These are phyloP conservation scores for Aspergillus phoenicis DNA, from an alignment of 2,329 filamentous ascomycete species.

Conservation along the genomic window DNA sequence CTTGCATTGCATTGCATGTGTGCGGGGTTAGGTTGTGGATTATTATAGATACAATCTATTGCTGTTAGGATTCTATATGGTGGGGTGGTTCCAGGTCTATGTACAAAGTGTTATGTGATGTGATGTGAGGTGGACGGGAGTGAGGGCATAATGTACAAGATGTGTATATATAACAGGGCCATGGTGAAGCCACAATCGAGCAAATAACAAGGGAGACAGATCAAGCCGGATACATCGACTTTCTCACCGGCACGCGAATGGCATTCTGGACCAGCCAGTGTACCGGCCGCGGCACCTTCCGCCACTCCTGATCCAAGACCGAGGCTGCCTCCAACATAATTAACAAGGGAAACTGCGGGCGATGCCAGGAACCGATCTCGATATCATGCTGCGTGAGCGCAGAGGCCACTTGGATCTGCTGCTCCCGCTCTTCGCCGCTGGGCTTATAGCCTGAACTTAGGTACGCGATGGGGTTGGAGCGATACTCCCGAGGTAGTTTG, in stretches of 20 bases:
- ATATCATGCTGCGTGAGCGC: constrained; percentile 35
- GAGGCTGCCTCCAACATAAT: constrained; percentile 42
- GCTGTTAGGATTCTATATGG: constrained; percentile 6
- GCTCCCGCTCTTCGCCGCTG: constrained; percentile 25
- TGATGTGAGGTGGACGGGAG: not conserved
- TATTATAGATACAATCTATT: constrained; percentile 15
- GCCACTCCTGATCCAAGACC: constrained; percentile 38
- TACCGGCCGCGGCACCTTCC: constrained; percentile 25
- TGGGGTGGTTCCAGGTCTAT: not conserved
- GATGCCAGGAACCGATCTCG: constrained; percentile 24
- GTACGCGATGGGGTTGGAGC: constrained; percentile 29
- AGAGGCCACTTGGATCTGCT: constrained; percentile 31
- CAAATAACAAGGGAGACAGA: not conserved
- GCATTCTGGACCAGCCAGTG: constrained; percentile 37
- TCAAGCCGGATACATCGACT: constrained; percentile 3
- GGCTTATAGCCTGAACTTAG: constrained; percentile 25
- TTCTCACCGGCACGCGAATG: constrained; percentile 34
- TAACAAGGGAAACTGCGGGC: constrained; percentile 27
- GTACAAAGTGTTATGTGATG: not conserved
- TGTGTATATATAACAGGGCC: not conserved
- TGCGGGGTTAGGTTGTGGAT: constrained; percentile 5
- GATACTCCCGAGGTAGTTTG: constrained; percentile 30
- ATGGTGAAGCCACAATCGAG: not conserved
- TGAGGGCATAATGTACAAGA: not conserved
- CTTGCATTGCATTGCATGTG: not conserved